phyloP scores from a whole-genome alignment of 2,329 filamentous ascomycete species.

The Fusarium domesticum region DNA sequence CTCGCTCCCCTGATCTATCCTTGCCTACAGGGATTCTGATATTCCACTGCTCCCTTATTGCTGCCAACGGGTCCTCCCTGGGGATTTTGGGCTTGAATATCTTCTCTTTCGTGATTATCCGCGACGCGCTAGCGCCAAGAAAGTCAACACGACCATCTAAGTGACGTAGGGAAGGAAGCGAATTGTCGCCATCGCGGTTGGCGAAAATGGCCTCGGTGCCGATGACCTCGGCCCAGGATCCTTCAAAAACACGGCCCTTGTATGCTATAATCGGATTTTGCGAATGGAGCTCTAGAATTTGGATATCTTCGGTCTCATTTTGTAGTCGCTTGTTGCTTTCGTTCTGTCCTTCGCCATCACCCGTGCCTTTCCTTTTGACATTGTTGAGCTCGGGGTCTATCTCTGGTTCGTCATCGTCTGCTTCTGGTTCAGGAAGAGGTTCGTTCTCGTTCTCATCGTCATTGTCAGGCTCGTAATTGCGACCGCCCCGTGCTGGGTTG shows the following conservation, averaged over 20 bases:
- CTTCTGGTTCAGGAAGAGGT: slow-evolving; percentile 34
- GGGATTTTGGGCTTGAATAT: slow-evolving; percentile 49
- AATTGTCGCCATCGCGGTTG: slow-evolving; percentile 47
- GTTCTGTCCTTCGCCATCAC: slow-evolving; percentile 11
- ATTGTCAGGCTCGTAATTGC: slow-evolving; percentile 17
- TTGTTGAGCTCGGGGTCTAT: slow-evolving; percentile 24
- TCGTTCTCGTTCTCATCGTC: slow-evolving; percentile 34
- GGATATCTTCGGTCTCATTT: slow-evolving; percentile 48
- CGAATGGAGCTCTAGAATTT: slow-evolving; percentile 81
- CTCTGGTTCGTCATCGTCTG: slow-evolving; percentile 31
- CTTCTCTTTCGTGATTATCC: slow-evolving; percentile 66
- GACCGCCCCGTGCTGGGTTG: slow-evolving; percentile 18
- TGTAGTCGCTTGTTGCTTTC: slow-evolving; percentile 15
- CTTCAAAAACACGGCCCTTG: slow-evolving; percentile 72
- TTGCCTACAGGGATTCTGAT: slow-evolving; percentile 46
- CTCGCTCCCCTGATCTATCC: slow-evolving; percentile 47
- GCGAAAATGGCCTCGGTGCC: slow-evolving; percentile 80
- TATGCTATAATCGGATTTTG: slow-evolving; percentile 76
- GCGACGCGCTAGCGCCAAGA: slow-evolving; percentile 65
- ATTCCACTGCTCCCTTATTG: slow-evolving; percentile 42
- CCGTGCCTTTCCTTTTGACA: slow-evolving; percentile 19
- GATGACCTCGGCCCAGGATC: slow-evolving; percentile 76
- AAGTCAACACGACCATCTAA: slow-evolving; percentile 63
- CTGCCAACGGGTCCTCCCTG: slow-evolving; percentile 35
- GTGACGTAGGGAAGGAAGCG: slow-evolving; percentile 47